A percentile compares a stretch with the other conserved stretches of the same genome.
These are phyloP conservation scores for Hippophae tibetana DNA, from an alignment of 306 rosid species.

Conservation along the genomic window DNA sequence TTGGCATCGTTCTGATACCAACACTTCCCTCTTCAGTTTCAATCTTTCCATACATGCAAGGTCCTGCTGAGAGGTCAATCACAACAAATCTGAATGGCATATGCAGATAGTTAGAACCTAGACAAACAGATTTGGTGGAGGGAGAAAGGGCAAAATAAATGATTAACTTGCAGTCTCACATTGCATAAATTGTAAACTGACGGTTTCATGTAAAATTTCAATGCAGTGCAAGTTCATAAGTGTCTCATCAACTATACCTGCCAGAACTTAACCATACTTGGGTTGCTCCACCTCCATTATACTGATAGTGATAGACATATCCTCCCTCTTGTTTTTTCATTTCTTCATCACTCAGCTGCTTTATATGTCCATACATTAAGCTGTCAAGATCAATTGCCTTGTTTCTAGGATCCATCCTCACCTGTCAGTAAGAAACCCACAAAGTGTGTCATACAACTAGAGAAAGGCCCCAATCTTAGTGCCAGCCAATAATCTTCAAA, in stretches of 20 bases:
- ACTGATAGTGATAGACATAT: constrained; percentile 82
- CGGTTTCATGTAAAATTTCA: not conserved
- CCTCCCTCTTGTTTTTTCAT: constrained; percentile 78
- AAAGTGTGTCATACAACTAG: not conserved
- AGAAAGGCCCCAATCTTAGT: constrained; percentile 4
- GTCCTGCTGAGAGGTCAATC: constrained; percentile 97
- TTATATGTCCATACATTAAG: constrained; percentile 59
- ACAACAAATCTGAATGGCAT: constrained; percentile 67
- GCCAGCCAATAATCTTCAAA: not conserved
- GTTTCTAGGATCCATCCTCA: constrained; percentile 84
- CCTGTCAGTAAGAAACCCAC: constrained; percentile 33
- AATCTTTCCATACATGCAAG: constrained; percentile 95
- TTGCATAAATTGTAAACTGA: not conserved
- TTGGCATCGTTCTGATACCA: constrained; percentile 73
- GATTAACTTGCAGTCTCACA: constrained; percentile 8
- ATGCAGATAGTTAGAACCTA: constrained; percentile 24
- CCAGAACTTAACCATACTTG: constrained; percentile 97
- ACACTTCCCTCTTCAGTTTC: constrained; percentile 98
- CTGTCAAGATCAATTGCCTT: constrained; percentile 60
- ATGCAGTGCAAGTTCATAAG: not conserved
- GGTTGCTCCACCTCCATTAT: constrained; percentile 93
- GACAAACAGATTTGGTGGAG: not conserved
- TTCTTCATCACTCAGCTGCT: constrained; percentile 66
- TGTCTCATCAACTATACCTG: constrained; percentile 39
- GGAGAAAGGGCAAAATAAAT: not conserved